A percentile compares a stretch with the other conserved stretches of the same genome.
Evolutionary conservation across 1,284 basidiomycete genomes (phyloP).

Genomic region (Heliocybe sulcata): DNA sequence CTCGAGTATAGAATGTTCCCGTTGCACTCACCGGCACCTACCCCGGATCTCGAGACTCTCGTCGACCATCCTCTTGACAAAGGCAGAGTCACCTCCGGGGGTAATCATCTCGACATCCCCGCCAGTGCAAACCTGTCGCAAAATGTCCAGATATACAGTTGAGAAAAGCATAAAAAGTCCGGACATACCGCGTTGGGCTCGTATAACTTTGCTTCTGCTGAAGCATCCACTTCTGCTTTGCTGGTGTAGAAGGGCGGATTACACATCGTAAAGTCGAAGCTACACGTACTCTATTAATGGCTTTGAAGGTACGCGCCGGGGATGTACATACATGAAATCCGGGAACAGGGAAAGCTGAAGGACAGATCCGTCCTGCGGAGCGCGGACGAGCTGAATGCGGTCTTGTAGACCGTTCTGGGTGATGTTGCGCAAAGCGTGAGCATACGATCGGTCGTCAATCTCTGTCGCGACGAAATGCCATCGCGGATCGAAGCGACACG

Average conservation of each 20-base stretch:
- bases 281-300: no score
- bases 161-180: not conserved
- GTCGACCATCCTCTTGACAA: slow-evolving; percentile 71
- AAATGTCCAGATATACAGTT: not conserved
- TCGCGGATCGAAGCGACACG: slow-evolving; percentile 43
- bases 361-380: slow-evolving; percentile 33
- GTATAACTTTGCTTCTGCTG: slow-evolving; percentile 54
- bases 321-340: not conserved
- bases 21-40: slow-evolving; percentile 41
- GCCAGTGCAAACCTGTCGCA: slow-evolving; percentile 77
- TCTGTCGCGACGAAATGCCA: slow-evolving; percentile 73
- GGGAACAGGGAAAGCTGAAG: slow-evolving; percentile 29
- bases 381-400: slow-evolving; percentile 41
- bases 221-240: slow-evolving; percentile 54
- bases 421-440: slow-evolving; percentile 49
- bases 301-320: no score
- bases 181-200: slow-evolving; percentile 58
- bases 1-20: not conserved
- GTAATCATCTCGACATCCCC: slow-evolving; percentile 83
- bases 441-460: slow-evolving; percentile 54
- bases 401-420: slow-evolving; percentile 41
- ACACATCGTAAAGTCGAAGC: slow-evolving; percentile 79
- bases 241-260: slow-evolving; percentile 93
- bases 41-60: slow-evolving; percentile 53
- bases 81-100: slow-evolving; percentile 75